A percentile compares a stretch with the other conserved stretches of the same genome.
Conservation (phyloP, 1,284 basidiomycete genomes). For the Fomitopsis pinicola region DNA sequence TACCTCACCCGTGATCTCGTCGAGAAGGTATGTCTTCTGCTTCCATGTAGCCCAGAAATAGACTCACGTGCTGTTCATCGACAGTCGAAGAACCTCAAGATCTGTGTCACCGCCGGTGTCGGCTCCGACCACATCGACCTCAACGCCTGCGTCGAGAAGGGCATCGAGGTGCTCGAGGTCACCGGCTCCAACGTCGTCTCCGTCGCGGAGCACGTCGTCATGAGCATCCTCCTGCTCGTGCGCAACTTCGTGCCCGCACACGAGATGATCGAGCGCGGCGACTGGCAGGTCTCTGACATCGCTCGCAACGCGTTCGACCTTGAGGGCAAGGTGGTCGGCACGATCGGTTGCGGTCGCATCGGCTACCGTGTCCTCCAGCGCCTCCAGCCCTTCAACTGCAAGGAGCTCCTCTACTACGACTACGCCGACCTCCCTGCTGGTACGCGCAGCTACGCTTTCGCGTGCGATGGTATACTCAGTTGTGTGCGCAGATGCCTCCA, state of each 20-base stretch:
- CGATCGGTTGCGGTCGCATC: slow-evolving; percentile 84
- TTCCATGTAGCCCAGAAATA: not conserved
- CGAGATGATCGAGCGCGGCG: slow-evolving; percentile 81
- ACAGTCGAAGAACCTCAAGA: slow-evolving; percentile 86
- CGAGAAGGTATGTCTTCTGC: slow-evolving; percentile 25
- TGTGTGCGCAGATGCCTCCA: slow-evolving; percentile 51
- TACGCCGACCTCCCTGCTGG: slow-evolving; percentile 76
- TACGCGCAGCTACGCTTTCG: slow-evolving; percentile 19
- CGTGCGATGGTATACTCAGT: not conserved
- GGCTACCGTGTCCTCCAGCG: slow-evolving; percentile 91
- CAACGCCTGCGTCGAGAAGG: slow-evolving; percentile 80
- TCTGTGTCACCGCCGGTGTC: slow-evolving; percentile 93
- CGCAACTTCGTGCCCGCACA: slow-evolving; percentile 85
- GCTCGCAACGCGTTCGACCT: slow-evolving; percentile 85
- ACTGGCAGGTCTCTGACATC: slow-evolving; percentile 83
- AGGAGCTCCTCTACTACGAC: slow-evolving; percentile 93
- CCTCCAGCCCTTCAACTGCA: slow-evolving; percentile 83
- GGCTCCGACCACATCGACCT: slow-evolving; percentile 94
- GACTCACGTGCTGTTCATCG: not conserved
- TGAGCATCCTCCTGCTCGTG: slow-evolving; percentile 81
- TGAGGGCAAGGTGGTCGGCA: slow-evolving; percentile 89
- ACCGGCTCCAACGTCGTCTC: slow-evolving; percentile 71
- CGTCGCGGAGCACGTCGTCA: slow-evolving; percentile 88
- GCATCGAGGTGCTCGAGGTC: slow-evolving; percentile 59
- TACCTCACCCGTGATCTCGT: slow-evolving; percentile 85